Evolutionary conservation across 2,329 filamentous ascomycete genomes (phyloP), one percentile per base, ranked within the genome.

Genomic region (Ophiognomonia clavigignenti-juglandacearum): DNA sequence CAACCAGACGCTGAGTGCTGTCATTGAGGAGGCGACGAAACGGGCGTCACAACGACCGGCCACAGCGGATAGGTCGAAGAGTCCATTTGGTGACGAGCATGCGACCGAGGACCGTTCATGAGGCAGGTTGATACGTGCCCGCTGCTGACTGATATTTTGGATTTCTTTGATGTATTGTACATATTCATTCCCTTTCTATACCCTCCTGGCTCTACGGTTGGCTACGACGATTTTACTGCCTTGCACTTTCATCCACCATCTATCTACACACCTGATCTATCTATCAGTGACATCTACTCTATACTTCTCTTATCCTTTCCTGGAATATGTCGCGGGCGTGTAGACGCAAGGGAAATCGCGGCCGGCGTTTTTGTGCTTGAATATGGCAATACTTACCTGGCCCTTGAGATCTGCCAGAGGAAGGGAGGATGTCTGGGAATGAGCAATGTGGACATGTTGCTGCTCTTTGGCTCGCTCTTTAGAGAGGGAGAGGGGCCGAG

Each of bases 21-120:
- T 82, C 23, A 75, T 75, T 19, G 76, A 80, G 56, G 76, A 80
- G 51, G 69, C 75, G 3, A 67, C 68, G 51, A 67, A 60, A 53
- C 62, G 62, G 54, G 68, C 60, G 24, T 69, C 65, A 39, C 65
- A 61, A 49, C 65, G 56, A 52, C 38, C 56, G 59, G 57, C 55
- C 32, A 57, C 60, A 18, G 53, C 57, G 37, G 56, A 57, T 34
- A 62, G 64, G 48, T 59, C 65, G 43, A 58, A 58, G 48, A 79
- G 75, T 54, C 78, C 77, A 2, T 82, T 82, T 57, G 72, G 75
- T 18, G 78, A 82, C 53, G 74, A 79, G 56, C 70, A 82, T 55
- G 78, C 77, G 43, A 74, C 78, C 24, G 72, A 69, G 55, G 75
- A 77, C 53, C 31, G 29, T 23, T 37, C 31, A n/a, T 14, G 11